Evolutionary conservation across 768 basidiomycete species (phyloP).

Genomic region (Agaricus bisporus): DNA sequence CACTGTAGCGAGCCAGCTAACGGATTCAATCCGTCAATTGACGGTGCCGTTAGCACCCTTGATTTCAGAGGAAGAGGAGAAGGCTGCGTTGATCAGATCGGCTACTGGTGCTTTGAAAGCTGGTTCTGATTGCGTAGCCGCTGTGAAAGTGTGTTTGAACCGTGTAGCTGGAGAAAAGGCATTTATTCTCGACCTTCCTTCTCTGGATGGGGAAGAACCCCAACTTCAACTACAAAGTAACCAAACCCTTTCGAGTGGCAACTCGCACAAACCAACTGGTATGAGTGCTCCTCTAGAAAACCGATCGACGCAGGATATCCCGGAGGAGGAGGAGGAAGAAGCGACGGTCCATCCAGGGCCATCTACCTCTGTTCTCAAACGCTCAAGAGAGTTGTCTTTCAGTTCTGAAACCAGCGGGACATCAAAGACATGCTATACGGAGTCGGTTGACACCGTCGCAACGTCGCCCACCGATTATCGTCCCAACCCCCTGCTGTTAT

Average conservation of each 20-base stretch:
- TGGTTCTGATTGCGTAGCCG: constrained; percentile 82
- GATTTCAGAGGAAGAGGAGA: constrained; percentile 78
- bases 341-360: constrained; percentile 50
- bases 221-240: constrained; percentile 29
- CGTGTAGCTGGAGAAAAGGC: constrained; percentile 55
- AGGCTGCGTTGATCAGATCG: constrained; percentile 67
- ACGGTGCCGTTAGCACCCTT: constrained; percentile 42
- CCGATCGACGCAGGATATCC: neutral
- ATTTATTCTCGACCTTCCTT: constrained; percentile 61
- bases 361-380: constrained; percentile 22
- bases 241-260: constrained; percentile 43
- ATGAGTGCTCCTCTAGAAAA: constrained; percentile 32
- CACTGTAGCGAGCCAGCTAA: constrained; percentile 77
- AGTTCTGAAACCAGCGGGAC: constrained; percentile 46
- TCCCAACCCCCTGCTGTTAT: constrained; percentile 23
- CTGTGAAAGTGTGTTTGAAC: constrained; percentile 78
- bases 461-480: constrained; percentile 44
- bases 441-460: constrained; percentile 42
- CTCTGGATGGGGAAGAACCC: constrained; percentile 20
- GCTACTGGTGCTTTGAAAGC: constrained; percentile 85
- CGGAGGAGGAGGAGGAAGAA: constrained; percentile 46
- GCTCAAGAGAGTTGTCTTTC: constrained; percentile 34
- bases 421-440: constrained; percentile 40
- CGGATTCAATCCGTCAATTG: constrained; percentile 79
- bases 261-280: constrained; percentile 25